These are phyloP conservation scores for Spathaspora boniae DNA, from an alignment of 805 yeast genomes.

Conservation along the genomic window DNA sequence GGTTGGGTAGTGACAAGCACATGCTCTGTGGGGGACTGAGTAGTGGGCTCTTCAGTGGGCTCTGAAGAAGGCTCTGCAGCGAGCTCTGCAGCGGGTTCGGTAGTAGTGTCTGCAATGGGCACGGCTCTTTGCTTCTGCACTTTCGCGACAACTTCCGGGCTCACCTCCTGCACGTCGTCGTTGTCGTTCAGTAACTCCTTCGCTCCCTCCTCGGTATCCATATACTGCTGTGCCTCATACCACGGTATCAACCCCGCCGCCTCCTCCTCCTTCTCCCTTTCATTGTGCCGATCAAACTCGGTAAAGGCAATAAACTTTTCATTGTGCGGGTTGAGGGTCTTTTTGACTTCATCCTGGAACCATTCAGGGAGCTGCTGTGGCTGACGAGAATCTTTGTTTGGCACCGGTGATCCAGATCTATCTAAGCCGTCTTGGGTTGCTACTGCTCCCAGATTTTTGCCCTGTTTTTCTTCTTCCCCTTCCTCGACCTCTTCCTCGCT, in stretches of 20 bases:
- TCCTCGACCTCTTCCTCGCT: constrained; percentile 9
- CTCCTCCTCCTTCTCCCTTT: constrained; percentile 34
- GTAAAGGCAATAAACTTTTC: constrained; percentile 7
- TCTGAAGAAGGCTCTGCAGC: not conserved
- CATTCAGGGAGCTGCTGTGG: constrained; percentile 26
- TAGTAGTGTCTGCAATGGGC: constrained; percentile 11
- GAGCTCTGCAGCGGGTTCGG: not conserved
- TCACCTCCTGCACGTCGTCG: constrained; percentile 13
- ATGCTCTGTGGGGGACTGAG: not conserved
- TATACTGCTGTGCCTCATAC: constrained; percentile 40
- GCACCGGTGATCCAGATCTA: constrained; percentile 6
- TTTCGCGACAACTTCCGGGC: constrained; percentile 6
- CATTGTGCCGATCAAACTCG: not conserved
- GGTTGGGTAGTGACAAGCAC: constrained; percentile 1
- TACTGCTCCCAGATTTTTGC: constrained; percentile 14
- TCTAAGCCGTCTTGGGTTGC: constrained; percentile 16
- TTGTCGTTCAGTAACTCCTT: constrained; percentile 4
- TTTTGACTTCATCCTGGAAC: constrained; percentile 19
- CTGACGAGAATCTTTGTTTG: too few relatives aligned
- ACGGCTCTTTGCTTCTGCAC: not conserved
- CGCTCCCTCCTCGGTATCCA: constrained; percentile 13
- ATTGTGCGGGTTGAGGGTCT: constrained; percentile 10
- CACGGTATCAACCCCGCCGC: constrained; percentile 50
- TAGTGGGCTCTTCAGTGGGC: constrained; percentile 1
- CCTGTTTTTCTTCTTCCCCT: constrained; percentile 2